Conservation (phyloP, 2,329 filamentous ascomycete genomes). For the Pestalotiopsis sp. region DNA sequence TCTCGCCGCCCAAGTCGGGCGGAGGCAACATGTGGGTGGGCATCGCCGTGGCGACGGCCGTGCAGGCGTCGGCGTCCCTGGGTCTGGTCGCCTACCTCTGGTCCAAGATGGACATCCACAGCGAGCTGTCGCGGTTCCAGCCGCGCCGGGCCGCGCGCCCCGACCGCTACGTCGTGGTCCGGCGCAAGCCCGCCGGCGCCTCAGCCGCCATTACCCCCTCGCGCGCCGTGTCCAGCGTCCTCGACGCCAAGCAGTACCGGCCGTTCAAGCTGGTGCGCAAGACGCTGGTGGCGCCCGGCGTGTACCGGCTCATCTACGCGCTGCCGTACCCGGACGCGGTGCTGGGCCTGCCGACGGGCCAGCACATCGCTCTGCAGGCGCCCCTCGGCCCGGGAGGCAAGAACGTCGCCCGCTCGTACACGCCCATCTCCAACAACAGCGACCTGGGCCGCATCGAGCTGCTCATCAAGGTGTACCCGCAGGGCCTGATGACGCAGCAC, state of each 20-base stretch:
- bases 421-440: conserved; percentile 52
- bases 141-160: conserved; percentile 3
- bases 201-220: background rate
- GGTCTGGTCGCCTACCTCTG: conserved; percentile 1
- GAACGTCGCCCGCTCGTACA: conserved; percentile 54
- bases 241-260: conserved; percentile 5
- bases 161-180: conserved; percentile 1
- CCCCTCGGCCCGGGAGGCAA: conserved; percentile 41
- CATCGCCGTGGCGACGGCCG: background rate
- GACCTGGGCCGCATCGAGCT: conserved; percentile 53
- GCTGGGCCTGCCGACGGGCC: conserved; percentile 58
- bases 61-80: conserved; percentile 6
- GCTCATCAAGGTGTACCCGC: conserved; percentile 52
- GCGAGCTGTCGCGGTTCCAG: background rate
- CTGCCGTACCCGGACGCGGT: conserved; percentile 46
- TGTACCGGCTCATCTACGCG: conserved; percentile 49
- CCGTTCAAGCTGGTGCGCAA: conserved; percentile 26
- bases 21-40: conserved; percentile 1
- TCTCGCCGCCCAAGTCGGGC: background rate
- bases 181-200: background rate
- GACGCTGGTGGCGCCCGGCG: conserved; percentile 40
- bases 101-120: conserved; percentile 5
- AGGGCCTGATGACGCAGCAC: conserved; percentile 53
- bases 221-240: background rate
- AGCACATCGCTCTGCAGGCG: conserved; percentile 57